phyloP scores from a whole-genome alignment of 768 basidiomycete species.

The Podaxis rugospora region DNA sequence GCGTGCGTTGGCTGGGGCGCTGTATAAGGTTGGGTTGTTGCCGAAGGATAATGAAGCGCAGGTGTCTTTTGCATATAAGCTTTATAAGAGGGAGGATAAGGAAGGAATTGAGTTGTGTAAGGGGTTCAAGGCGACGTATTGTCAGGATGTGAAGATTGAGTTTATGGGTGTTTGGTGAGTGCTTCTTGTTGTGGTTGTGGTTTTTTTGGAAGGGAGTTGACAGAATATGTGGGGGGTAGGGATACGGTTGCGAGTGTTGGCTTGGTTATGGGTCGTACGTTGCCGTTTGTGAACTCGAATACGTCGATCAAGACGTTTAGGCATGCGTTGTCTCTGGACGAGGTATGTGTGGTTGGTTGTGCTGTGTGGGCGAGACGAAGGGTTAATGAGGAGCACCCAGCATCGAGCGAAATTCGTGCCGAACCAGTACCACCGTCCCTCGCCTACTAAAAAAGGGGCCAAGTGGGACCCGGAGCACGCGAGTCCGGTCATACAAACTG shows the following conservation, averaged over 20 bases:
- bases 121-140: slow-evolving; percentile 74
- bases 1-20: slow-evolving; percentile 71
- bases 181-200: background rate
- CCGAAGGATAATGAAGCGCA: slow-evolving; percentile 65
- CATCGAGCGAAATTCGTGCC: slow-evolving; percentile 64
- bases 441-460: slow-evolving; percentile 22
- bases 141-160: slow-evolving; percentile 61
- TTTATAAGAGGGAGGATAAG: slow-evolving; percentile 54
- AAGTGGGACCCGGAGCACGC: slow-evolving; percentile 24
- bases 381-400: slow-evolving; percentile 26
- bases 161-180: slow-evolving; percentile 77
- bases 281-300: slow-evolving; percentile 69
- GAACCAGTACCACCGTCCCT: slow-evolving; percentile 52
- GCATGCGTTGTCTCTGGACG: slow-evolving; percentile 76
- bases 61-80: slow-evolving; percentile 68
- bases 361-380: background rate
- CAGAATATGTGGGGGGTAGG: slow-evolving; percentile 31
- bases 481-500: slow-evolving; percentile 12
- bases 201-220: background rate
- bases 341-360: slow-evolving; percentile 37
- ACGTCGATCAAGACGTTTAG: slow-evolving; percentile 64
- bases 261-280: slow-evolving; percentile 45
- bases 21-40: slow-evolving; percentile 73
- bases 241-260: slow-evolving; percentile 82
- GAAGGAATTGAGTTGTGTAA: slow-evolving; percentile 42